A percentile compares a stretch with the other conserved stretches of the same genome.
phyloP scores from a whole-genome alignment of 192 early-diverging fungal genomes.

The Rhizophagus sp. region DNA sequence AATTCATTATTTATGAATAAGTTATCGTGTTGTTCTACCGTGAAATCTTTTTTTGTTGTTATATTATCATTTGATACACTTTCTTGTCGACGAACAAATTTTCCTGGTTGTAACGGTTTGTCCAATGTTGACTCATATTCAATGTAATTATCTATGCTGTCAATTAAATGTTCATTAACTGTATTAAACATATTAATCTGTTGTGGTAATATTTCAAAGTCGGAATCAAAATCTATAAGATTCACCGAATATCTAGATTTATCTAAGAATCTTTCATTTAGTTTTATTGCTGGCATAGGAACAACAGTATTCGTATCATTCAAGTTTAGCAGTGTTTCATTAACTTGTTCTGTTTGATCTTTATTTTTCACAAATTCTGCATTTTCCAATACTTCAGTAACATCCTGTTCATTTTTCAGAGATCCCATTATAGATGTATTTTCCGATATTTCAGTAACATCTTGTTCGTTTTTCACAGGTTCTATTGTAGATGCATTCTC shows the following conservation, averaged over 20 bases:
- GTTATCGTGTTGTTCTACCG: no score
- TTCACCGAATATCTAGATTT: not conserved
- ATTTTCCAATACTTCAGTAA: no score
- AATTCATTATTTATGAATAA: not conserved
- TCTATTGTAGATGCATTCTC: no score
- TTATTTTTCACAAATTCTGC: no score
- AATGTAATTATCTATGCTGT: not conserved
- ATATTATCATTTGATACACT: no score
- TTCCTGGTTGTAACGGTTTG: not conserved
- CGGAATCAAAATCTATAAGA: not conserved
- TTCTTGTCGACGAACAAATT: not conserved
- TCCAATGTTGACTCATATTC: not conserved
- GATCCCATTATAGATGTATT: no score
- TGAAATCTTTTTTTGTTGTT: no score
- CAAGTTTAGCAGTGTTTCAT: not conserved
- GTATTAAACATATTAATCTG: not conserved
- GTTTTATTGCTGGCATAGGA: not conserved
- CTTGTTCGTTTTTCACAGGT: not conserved
- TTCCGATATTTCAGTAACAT: no score
- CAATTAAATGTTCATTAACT: not conserved
- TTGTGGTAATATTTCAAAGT: not conserved
- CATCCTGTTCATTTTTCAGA: no score
- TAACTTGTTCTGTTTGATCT: not conserved
- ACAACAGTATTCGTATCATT: not conserved
- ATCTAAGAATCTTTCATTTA: not conserved